Percentiles rank a stretch among this genome's conserved stretches.
Evolutionary conservation across 148 eudicot species (phyloP).

Genomic region (Limonium bicolor): DNA sequence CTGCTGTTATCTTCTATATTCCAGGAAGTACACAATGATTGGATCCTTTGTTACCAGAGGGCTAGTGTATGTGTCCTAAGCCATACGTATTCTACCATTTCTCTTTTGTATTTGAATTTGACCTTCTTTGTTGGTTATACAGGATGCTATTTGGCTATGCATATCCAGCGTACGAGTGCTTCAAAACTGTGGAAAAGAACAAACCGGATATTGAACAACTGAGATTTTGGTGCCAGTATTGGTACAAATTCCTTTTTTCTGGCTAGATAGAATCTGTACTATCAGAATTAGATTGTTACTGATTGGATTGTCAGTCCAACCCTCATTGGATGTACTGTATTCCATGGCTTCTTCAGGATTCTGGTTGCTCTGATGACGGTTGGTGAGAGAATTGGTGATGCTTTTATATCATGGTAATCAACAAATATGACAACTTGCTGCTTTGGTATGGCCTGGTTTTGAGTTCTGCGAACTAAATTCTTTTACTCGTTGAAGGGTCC

Average conservation of each 20-base stretch:
- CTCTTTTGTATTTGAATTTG: background rate
- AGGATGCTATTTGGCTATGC: constrained; percentile 91
- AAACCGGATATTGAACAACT: constrained; percentile 84
- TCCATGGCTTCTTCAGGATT: constrained; percentile 49
- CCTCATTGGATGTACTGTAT: background rate
- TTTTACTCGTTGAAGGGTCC: constrained; percentile 51
- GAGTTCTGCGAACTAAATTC: background rate
- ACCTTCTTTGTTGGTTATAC: constrained; percentile 3
- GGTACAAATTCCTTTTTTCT: no score
- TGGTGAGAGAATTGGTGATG: constrained; percentile 66
- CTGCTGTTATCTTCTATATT: no score
- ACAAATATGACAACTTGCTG: background rate
- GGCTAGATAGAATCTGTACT: no score
- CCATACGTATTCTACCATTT: background rate
- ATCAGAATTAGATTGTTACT: no score
- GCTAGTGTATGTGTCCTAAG: constrained; percentile 54
- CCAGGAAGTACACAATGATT: constrained; percentile 64
- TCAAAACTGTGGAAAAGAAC: constrained; percentile 68
- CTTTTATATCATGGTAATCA: constrained; percentile 74
- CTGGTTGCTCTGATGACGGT: constrained; percentile 69
- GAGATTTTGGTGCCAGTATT: constrained; percentile 92
- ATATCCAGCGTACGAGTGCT: constrained; percentile 92
- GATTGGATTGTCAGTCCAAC: no score
- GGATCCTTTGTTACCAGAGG: constrained; percentile 77
- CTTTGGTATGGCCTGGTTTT: constrained; percentile 1